Conservation (phyloP, 2,329 filamentous ascomycete species). For the Dothidotthia symphoricarpi region DNA sequence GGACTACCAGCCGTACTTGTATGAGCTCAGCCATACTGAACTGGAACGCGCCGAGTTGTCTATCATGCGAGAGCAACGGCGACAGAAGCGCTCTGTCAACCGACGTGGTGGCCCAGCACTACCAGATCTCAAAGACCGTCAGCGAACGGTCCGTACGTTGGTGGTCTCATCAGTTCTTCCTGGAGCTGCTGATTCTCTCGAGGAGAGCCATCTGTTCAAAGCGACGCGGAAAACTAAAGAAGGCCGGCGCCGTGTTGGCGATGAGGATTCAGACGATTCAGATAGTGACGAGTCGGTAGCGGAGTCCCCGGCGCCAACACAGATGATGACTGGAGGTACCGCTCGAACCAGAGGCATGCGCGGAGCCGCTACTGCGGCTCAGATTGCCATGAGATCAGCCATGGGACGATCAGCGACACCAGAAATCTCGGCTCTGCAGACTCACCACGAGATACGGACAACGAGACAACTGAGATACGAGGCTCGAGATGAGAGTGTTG, state of each 20-base stretch:
- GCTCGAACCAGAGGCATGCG: slow-evolving; percentile 85
- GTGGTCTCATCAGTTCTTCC: slow-evolving; percentile 91
- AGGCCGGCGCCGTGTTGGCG: slow-evolving; percentile 56
- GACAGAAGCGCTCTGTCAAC: slow-evolving; percentile 94
- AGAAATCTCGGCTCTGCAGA: slow-evolving; percentile 60
- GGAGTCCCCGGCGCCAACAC: slow-evolving; percentile 76
- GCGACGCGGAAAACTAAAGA: slow-evolving; percentile 45
- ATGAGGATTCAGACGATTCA: slow-evolving; percentile 84
- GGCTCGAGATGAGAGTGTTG: slow-evolving; percentile 71
- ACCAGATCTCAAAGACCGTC: slow-evolving; percentile 93
- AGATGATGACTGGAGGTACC: slow-evolving; percentile 69
- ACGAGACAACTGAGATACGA: slow-evolving; percentile 61
- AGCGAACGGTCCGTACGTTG: slow-evolving; percentile 87
- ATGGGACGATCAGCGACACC: slow-evolving; percentile 83
- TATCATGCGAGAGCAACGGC: slow-evolving; percentile 87
- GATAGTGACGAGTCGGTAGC: slow-evolving; percentile 85
- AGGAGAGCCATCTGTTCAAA: slow-evolving; percentile 87
- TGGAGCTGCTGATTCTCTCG: slow-evolving; percentile 74
- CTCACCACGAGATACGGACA: slow-evolving; percentile 69
- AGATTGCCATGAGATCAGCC: slow-evolving; percentile 78
- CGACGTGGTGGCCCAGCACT: slow-evolving; percentile 86
- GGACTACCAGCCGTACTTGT: slow-evolving; percentile 89
- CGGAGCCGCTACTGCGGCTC: slow-evolving; percentile 80
- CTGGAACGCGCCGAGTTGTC: slow-evolving; percentile 88
- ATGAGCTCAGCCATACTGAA: slow-evolving; percentile 88